Evolutionary conservation across 1,284 basidiomycete genomes (phyloP), one percentile per base, ranked within the genome.

Genomic region (Pseudozyma sp.): DNA sequence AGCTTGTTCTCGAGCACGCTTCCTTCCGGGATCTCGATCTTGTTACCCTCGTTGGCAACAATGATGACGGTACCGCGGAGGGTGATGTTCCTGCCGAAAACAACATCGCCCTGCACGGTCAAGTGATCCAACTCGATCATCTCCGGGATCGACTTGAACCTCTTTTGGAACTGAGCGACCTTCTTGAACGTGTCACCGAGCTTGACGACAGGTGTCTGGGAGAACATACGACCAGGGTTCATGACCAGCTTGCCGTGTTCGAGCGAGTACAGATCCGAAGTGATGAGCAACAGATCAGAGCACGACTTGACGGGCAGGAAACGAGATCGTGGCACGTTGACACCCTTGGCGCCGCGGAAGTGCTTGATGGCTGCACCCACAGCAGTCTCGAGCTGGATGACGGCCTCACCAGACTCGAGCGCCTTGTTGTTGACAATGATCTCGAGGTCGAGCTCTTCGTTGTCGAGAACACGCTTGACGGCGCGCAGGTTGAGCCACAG

Each of bases 361-460:
- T 96, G 94, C 89, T 97, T 97, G 89, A 99, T 97, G 46, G 94
- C 95, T 31, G 94, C 94, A 87, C 95, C 95, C 57, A 95, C 94
- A 50, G 97, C 94, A 7, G 96, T 99, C 88, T 99, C 97, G 84
- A 99, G 93, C 89, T 96, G 87, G 66, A 87, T 87, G 58, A 96
- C 87, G 76, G 98, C 92, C 65, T 94, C 90, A 77, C 93, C 91
- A 13, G 68, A 75, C 40, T 78, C 79, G 43, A 83, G 73, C 55
- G 90, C 86, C 83, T 88, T 88, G 89, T 97, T 94, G 88, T 97
- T 98, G 87, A 97, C 92, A 86, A 96, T 96, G 79, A 88, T 88
- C 85, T 98, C 96, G 88, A 99, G 89, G 77, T 90, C 87, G 65
- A 89, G 91, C 82, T 94, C 88, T 73, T 89, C 94, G 49, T 87